Evolutionary conservation across 1,139 yeast genomes (phyloP), one percentile per base, ranked within the genome.

Genomic region (Geotrichum europaeum): DNA sequence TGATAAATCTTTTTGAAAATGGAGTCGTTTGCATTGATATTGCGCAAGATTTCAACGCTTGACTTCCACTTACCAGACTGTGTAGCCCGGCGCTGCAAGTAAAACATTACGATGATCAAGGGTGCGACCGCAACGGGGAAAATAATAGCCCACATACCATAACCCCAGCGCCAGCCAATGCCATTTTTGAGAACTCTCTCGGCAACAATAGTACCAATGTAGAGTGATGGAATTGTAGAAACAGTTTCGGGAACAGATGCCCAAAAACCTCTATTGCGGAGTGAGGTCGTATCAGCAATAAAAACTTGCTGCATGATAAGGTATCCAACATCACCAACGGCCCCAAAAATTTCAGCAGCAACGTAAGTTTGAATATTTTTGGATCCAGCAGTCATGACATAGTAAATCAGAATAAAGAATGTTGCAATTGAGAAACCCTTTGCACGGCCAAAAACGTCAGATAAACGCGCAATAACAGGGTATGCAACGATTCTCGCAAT

Each of bases 131-230:
- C 69, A 49, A 84, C 74, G 24, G 91, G 90, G 75, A 84, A 79
- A 63, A 86, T 84, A 67, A 84, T 82, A 0, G 89, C 89, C 87
- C 87, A 86, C 79, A 86, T 85, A 49, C 86, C 90, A 65, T 85
- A 83, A 65, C 84, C 84, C 82, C 85, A 86, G 49, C 81, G 77
- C 92, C 92, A 86, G 5, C 47, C 47, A 49, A 60, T 59, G 47
- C 59, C 63, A 49, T 58, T 47, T 10, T 61, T 49, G 34, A 65
- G 55, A 40, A 65, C 61, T 3, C 53, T 12, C 7, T 56, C 28
- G n/a, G 58, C 58, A 20, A 56, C 75, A 67, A 51, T 57, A 7
- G 58, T 50, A 28, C 58, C 58, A 49, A 56, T 22, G 40, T 56
- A 56, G 3, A 56, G 45, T 40, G 58, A 40, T 15, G 58, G 58